Evolutionary conservation across 106 monocot genomes (phyloP).

Genomic region (Phalaenopsis equestris): DNA sequence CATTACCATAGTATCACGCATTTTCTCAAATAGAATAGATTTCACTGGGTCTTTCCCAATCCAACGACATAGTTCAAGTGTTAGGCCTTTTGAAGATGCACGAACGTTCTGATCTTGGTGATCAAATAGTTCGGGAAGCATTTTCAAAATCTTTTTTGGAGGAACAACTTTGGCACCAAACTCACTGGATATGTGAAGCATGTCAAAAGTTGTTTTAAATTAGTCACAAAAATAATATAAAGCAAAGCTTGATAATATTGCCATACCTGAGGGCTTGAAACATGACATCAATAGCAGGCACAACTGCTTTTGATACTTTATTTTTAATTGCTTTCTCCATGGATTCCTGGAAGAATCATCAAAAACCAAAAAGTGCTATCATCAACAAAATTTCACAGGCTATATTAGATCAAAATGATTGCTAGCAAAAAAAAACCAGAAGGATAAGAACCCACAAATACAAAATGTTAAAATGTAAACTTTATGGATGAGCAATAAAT

Average conservation of each 20-base stretch:
- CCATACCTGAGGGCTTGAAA: slow-evolving; percentile 95
- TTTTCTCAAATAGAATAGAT: slow-evolving; percentile 95
- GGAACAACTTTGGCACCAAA: slow-evolving; percentile 92
- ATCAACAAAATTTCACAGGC: neutral
- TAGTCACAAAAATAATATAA: neutral
- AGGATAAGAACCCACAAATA: neutral
- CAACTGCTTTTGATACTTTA: slow-evolving; percentile 99
- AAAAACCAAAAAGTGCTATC: neutral
- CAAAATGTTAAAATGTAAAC: neutral
- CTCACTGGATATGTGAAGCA: slow-evolving; percentile 43
- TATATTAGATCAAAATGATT: neutral
- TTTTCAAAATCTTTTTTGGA: slow-evolving; percentile 91
- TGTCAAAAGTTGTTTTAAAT: neutral
- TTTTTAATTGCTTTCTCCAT: slow-evolving; percentile 99
- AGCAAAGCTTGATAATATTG: neutral
- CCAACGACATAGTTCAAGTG: slow-evolving; percentile 97
- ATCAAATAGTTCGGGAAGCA: slow-evolving; percentile 99
- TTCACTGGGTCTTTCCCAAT: slow-evolving; percentile 98
- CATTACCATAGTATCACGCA: slow-evolving; percentile 97
- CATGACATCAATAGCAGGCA: slow-evolving; percentile 99
- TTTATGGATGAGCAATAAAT: neutral
- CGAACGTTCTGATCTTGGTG: slow-evolving; percentile 99
- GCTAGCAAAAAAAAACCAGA: neutral
- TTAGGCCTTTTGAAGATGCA: slow-evolving; percentile 86
- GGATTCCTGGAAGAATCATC: slow-evolving; percentile 46